Evolutionary conservation across 176 grass and related monocot genomes (phyloP).

Genomic region (Melocanna baccifera): DNA sequence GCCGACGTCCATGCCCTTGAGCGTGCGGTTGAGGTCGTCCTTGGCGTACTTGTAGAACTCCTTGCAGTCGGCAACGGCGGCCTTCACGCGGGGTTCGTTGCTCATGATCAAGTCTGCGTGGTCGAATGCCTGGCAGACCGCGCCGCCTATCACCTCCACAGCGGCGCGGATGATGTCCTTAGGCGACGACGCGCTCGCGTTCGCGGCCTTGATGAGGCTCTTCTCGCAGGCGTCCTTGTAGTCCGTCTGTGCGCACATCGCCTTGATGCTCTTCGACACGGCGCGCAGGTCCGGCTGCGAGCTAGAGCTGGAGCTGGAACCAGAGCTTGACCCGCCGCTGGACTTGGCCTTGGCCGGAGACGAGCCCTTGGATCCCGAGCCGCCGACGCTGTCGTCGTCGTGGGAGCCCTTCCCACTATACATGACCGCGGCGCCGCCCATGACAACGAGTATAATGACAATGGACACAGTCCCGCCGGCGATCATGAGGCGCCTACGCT

Average conservation of each 20-base stretch:
- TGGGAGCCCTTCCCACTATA: slow-evolving; percentile 29
- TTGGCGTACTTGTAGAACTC: slow-evolving; percentile 47
- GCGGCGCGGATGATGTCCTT: slow-evolving; percentile 55
- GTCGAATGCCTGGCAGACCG: slow-evolving; percentile 40
- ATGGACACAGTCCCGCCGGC: slow-evolving; percentile 39
- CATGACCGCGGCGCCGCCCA: slow-evolving; percentile 26
- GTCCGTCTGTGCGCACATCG: slow-evolving; percentile 54
- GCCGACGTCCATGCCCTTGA: slow-evolving; percentile 38
- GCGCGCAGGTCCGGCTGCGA: neutral
- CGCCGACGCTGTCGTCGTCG: neutral
- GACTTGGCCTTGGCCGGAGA: neutral
- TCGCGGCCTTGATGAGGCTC: slow-evolving; percentile 53
- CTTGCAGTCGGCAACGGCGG: slow-evolving; percentile 56
- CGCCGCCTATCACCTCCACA: slow-evolving; percentile 43
- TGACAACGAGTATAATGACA: slow-evolving; percentile 46
- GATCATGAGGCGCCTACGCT: slow-evolving; percentile 52
- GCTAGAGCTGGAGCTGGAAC: neutral
- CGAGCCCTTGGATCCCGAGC: slow-evolving; percentile 5
- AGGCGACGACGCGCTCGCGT: slow-evolving; percentile 43
- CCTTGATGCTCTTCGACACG: slow-evolving; percentile 48
- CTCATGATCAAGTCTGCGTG: slow-evolving; percentile 11
- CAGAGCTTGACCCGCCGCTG: neutral
- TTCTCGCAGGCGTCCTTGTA: slow-evolving; percentile 51
- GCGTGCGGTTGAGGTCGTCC: slow-evolving; percentile 42
- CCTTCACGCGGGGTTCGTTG: slow-evolving; percentile 49